phyloP scores from a whole-genome alignment of 768 basidiomycete species.

The Suillus subalutaceus region DNA sequence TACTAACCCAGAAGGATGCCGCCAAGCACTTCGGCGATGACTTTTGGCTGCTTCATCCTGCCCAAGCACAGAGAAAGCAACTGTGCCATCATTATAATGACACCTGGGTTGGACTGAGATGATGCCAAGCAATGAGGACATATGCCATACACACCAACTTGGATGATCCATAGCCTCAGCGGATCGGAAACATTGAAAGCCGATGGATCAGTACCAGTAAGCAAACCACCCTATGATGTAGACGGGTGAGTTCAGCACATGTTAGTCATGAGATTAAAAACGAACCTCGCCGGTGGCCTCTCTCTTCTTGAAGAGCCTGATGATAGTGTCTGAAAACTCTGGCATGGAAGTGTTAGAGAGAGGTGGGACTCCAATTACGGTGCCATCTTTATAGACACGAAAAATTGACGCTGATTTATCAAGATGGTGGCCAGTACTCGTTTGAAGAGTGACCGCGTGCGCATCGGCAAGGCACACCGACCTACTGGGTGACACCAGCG shows the following conservation, averaged over 20 bases:
- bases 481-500: no score
- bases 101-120: slow-evolving; percentile 36
- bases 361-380: slow-evolving; percentile 16
- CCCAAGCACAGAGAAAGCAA: slow-evolving; percentile 64
- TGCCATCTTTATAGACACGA: not conserved
- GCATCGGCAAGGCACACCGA: not conserved
- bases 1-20: slow-evolving; percentile 77
- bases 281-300: slow-evolving; percentile 32
- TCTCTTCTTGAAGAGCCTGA: slow-evolving; percentile 20
- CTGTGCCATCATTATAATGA: slow-evolving; percentile 87
- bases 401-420: not conserved
- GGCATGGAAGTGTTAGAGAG: slow-evolving; percentile 31
- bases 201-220: slow-evolving; percentile 76
- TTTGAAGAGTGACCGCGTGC: not conserved
- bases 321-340: slow-evolving; percentile 53
- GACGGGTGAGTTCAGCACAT: slow-evolving; percentile 1
- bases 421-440: not conserved
- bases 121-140: not conserved
- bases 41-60: slow-evolving; percentile 84
- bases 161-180: slow-evolving; percentile 74
- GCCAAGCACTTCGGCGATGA: slow-evolving; percentile 91
- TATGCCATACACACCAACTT: slow-evolving; percentile 54
- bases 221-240: slow-evolving; percentile 64
- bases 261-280: not conserved
- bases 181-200: slow-evolving; percentile 67